Evolutionary conservation across 306 rosid species (phyloP).

Genomic region (Lathyrus aphaca): DNA sequence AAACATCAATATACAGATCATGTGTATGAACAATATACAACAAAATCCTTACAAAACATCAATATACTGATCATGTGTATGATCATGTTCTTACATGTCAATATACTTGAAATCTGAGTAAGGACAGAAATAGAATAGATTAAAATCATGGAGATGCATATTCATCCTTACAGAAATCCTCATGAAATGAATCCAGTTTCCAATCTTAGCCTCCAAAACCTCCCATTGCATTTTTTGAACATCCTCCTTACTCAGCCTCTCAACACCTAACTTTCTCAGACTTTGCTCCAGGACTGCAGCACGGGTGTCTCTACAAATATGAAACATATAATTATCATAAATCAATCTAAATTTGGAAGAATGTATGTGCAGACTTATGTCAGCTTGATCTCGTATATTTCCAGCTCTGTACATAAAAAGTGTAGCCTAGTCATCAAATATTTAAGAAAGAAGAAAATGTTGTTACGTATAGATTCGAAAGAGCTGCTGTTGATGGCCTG

Average conservation of each 20-base stretch:
- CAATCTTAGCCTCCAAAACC: slow-evolving; percentile 98
- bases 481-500: slow-evolving; percentile 90
- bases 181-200: slow-evolving; percentile 97
- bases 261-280: slow-evolving; percentile 94
- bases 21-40: too few relatives aligned
- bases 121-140: slow-evolving; percentile 25
- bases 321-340: slow-evolving; percentile 22
- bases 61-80: too few relatives aligned
- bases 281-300: slow-evolving; percentile 78
- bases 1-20: too few relatives aligned
- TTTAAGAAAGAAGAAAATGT: slow-evolving; percentile 17
- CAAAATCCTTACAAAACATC: too few relatives aligned
- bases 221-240: slow-evolving; percentile 99
- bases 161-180: slow-evolving; percentile 81
- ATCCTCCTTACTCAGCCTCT: slow-evolving; percentile 90
- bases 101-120: too few relatives aligned
- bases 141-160: slow-evolving; percentile 20
- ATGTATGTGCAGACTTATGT: slow-evolving; percentile 7
- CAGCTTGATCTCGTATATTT: not conserved
- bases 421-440: slow-evolving; percentile 1
- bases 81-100: too few relatives aligned
- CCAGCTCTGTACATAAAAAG: slow-evolving; percentile 11
- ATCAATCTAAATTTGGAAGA: slow-evolving; percentile 14
- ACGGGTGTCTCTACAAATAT: slow-evolving; percentile 75
- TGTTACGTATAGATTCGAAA: slow-evolving; percentile 71